Percentiles rank a stretch among this genome's conserved stretches.
These are phyloP conservation scores for Emmonsiellopsis sp. DNA, from an alignment of 2,329 filamentous ascomycete species.

Conservation along the genomic window DNA sequence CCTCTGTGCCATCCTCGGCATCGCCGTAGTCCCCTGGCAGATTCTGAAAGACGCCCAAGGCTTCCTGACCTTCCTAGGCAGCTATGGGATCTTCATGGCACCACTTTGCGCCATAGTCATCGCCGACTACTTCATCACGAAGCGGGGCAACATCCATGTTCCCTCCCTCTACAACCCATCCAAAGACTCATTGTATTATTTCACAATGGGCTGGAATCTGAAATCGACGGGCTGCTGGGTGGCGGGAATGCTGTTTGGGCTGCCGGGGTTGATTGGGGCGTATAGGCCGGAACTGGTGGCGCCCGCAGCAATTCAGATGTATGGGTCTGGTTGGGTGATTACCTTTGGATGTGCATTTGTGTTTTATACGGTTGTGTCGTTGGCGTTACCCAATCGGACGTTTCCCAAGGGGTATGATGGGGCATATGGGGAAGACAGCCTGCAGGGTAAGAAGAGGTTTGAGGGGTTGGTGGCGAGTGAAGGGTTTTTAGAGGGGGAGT, in stretches of 20 bases:
- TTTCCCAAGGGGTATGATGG: background rate
- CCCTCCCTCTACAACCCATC: background rate
- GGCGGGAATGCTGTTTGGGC: background rate
- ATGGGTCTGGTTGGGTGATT: background rate
- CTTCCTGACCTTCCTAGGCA: slow-evolving; percentile 19
- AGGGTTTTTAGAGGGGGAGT: background rate
- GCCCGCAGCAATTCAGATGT: background rate
- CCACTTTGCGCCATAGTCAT: slow-evolving; percentile 5
- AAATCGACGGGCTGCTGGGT: background rate
- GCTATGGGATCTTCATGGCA: slow-evolving; percentile 21
- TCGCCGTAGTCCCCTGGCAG: slow-evolving; percentile 20
- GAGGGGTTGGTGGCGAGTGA: background rate
- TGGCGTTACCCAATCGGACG: background rate
- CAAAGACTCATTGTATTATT: background rate
- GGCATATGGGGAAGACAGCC: background rate
- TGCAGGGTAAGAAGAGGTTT: background rate
- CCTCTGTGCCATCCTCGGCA: slow-evolving; percentile 14
- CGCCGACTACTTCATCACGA: background rate
- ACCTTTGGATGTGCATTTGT: background rate
- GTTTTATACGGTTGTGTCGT: background rate
- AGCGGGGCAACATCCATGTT: background rate
- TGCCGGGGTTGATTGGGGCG: background rate
- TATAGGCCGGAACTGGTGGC: background rate
- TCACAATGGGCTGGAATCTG: background rate
- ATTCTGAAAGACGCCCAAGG: slow-evolving; percentile 15